Conservation (phyloP, 140 eudicot species). For the Oenanthe javanica region DNA sequence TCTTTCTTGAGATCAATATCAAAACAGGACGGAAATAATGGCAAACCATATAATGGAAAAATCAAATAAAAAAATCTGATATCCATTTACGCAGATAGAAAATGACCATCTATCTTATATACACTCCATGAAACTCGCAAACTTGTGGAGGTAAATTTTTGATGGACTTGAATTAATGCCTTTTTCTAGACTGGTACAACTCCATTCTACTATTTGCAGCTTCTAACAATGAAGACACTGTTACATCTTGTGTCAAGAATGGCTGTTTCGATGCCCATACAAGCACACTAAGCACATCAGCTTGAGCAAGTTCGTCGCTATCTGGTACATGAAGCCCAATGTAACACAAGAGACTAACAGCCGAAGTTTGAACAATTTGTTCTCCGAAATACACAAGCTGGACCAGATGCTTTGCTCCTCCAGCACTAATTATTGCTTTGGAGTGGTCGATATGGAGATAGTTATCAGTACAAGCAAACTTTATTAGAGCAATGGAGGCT, state of each 20-base stretch:
- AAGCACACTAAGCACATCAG: conserved; percentile 45
- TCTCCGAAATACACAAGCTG: conserved; percentile 55
- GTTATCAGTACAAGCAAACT: conserved; percentile 54
- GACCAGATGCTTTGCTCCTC: conserved; percentile 48
- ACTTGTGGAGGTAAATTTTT: background rate
- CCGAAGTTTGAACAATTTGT: conserved; percentile 31
- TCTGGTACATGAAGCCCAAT: conserved; percentile 54
- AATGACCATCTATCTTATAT: background rate
- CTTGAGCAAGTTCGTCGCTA: conserved; percentile 45
- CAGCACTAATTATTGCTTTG: conserved; percentile 38
- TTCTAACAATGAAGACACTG: conserved; percentile 21
- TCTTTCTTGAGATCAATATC: background rate
- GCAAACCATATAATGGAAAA: background rate
- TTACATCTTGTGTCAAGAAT: conserved; percentile 26
- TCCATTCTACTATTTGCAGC: conserved; percentile 49
- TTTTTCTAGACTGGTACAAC: conserved; percentile 50
- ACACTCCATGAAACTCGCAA: background rate
- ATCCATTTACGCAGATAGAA: background rate
- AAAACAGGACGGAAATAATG: background rate
- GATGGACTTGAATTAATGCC: conserved; percentile 21
- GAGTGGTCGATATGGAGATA: conserved; percentile 46
- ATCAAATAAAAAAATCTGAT: background rate
- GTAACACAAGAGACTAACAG: conserved; percentile 40
- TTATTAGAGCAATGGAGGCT: conserved; percentile 36
- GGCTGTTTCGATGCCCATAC: conserved; percentile 60